Conservation (phyloP, 1,284 basidiomycete species). For the Violaceomyces palustris region DNA sequence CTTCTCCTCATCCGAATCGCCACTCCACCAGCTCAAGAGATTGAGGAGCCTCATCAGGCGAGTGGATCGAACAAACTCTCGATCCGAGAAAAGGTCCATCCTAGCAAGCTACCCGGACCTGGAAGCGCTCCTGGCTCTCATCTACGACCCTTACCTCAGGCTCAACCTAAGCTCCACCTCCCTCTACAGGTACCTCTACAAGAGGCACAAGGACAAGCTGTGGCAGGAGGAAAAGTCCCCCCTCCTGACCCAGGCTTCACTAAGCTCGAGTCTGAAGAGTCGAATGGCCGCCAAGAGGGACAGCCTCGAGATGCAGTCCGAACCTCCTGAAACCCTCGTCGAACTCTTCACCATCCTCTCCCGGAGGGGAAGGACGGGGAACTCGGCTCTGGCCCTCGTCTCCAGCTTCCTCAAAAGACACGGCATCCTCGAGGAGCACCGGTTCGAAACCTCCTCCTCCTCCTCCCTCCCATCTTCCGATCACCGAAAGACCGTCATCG, state of each 20-base stretch:
- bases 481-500: background rate
- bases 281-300: constrained; percentile 9
- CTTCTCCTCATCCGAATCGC: too few relatives aligned
- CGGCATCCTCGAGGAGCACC: constrained; percentile 24
- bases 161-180: constrained; percentile 17
- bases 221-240: constrained; percentile 25
- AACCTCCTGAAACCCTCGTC: too few relatives aligned
- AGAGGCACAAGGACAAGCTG: constrained; percentile 9
- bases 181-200: constrained; percentile 13
- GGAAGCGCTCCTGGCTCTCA: constrained; percentile 12
- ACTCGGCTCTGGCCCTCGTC: constrained; percentile 17
- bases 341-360: constrained; percentile 19
- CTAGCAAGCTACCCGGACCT: constrained; percentile 19
- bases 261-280: constrained; percentile 4
- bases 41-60: constrained; percentile 24
- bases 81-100: constrained; percentile 17
- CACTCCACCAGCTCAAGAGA: constrained; percentile 22
- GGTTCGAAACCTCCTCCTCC: background rate
- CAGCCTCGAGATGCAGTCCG: too few relatives aligned
- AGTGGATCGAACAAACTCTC: constrained; percentile 23
- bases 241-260: constrained; percentile 10
- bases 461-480: constrained; percentile 1
- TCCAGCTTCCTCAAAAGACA: constrained; percentile 17
- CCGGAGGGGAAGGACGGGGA: constrained; percentile 15
- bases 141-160: constrained; percentile 25